Conservation (phyloP, 768 basidiomycete genomes). For the Lactifluus hygrophoroides region DNA sequence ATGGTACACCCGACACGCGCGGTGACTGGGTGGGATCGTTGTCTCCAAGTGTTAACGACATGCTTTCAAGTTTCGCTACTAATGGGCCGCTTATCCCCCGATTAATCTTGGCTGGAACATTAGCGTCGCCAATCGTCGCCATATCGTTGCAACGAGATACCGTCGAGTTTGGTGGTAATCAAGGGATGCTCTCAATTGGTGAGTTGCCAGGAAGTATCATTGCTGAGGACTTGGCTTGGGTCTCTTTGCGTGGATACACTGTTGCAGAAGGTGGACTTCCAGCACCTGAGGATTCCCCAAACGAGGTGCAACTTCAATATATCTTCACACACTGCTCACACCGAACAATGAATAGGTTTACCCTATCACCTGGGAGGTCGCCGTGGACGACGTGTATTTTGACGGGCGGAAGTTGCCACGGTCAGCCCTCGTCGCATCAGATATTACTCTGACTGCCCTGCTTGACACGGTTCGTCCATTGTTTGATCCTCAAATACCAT, state of each 20-base stretch:
- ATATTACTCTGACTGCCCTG: constrained; percentile 51
- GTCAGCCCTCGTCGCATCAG: constrained; percentile 40
- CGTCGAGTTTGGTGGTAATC: constrained; percentile 59
- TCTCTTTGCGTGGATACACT: constrained; percentile 49
- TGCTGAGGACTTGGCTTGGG: constrained; percentile 53
- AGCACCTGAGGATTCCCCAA: constrained; percentile 45
- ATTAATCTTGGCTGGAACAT: constrained; percentile 27
- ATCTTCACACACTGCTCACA: background rate
- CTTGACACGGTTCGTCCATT: constrained; percentile 54
- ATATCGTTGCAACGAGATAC: constrained; percentile 63
- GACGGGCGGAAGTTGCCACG: constrained; percentile 53
- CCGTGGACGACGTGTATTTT: constrained; percentile 62
- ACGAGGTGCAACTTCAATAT: constrained; percentile 40
- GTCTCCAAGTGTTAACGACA: constrained; percentile 10
- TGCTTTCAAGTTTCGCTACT: constrained; percentile 25
- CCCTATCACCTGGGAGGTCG: constrained; percentile 51
- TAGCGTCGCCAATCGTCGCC: constrained; percentile 37
- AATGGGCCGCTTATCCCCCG: constrained; percentile 31
- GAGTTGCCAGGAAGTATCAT: constrained; percentile 46
- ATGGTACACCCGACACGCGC: background rate
- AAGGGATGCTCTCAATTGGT: constrained; percentile 58
- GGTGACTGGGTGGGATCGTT: background rate
- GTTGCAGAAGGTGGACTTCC: constrained; percentile 43
- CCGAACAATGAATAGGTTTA: constrained; percentile 22
- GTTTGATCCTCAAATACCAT: background rate